Percentiles rank a stretch among this genome's conserved stretches.
phyloP scores from a whole-genome alignment of 1,284 basidiomycete species.

The Ganoderma lucidum region DNA sequence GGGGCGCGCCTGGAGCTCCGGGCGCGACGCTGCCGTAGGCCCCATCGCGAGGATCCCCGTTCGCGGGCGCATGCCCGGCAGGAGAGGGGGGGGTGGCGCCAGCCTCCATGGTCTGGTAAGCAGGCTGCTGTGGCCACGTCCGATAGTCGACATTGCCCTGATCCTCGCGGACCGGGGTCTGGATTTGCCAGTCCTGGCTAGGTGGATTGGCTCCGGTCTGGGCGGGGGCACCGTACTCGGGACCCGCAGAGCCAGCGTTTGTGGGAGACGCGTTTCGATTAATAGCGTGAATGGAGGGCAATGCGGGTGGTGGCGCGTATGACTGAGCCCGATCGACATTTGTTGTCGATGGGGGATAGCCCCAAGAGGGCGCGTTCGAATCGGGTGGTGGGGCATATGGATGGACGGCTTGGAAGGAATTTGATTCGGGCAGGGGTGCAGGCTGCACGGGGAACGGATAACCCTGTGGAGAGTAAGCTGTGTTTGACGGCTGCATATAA shows the following conservation, averaged over 20 bases:
- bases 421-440: conserved; percentile 45
- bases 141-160: conserved; percentile 45
- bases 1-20: conserved; percentile 25
- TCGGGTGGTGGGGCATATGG: conserved; percentile 37
- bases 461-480: conserved; percentile 49
- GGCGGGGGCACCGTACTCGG: conserved; percentile 36
- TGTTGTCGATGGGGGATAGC: conserved; percentile 53
- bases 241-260: conserved; percentile 30
- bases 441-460: conserved; percentile 49
- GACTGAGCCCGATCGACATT: conserved; percentile 58
- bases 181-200: conserved; percentile 39
- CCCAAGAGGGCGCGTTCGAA: conserved; percentile 54
- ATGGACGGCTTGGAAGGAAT: conserved; percentile 41
- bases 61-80: conserved; percentile 25
- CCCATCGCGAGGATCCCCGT: conserved; percentile 38
- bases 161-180: conserved; percentile 42
- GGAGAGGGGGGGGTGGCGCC: conserved; percentile 33
- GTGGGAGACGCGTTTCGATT: conserved; percentile 34
- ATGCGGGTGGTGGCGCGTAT: conserved; percentile 57
- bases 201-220: conserved; percentile 31
- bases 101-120: conserved; percentile 44
- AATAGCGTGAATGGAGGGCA: conserved; percentile 33
- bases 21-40: conserved; percentile 40
- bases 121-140: conserved; percentile 45
- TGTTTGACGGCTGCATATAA: conserved; percentile 46